phyloP scores from a whole-genome alignment of 106 monocot species.

The Dendrobium chrysotoxum region DNA sequence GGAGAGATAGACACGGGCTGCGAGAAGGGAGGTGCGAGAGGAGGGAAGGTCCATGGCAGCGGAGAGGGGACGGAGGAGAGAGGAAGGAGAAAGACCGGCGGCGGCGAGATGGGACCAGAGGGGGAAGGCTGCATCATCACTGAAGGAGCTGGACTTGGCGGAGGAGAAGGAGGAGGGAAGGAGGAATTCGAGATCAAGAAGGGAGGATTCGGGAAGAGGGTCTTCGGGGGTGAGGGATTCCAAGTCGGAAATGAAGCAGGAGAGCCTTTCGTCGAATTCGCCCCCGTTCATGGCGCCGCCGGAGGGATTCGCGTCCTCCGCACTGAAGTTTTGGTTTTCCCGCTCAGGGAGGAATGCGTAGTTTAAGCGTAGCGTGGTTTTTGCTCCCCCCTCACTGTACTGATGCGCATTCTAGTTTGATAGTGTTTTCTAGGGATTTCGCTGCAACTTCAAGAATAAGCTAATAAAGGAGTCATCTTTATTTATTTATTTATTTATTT shows the following conservation, averaged over 20 bases:
- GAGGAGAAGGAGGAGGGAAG: constrained; percentile 30
- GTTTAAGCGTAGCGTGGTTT: too few relatives aligned
- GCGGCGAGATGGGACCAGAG: constrained; percentile 35
- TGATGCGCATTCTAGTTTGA: too few relatives aligned
- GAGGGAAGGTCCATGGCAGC: constrained; percentile 48
- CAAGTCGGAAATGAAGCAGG: constrained; percentile 24
- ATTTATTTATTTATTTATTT: too few relatives aligned
- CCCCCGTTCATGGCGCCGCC: constrained; percentile 27
- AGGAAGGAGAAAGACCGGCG: constrained; percentile 20
- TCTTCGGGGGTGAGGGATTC: constrained; percentile 13
- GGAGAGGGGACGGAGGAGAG: constrained; percentile 45
- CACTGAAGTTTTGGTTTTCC: too few relatives aligned
- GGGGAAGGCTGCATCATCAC: constrained; percentile 5
- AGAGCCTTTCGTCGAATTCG: constrained; percentile 20
- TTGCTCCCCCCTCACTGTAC: too few relatives aligned
- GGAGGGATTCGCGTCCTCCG: neutral
- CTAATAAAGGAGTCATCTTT: too few relatives aligned
- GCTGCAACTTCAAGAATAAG: too few relatives aligned
- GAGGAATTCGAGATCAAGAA: constrained; percentile 25
- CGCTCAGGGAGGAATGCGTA: too few relatives aligned
- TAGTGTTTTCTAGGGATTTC: too few relatives aligned
- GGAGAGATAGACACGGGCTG: constrained; percentile 60
- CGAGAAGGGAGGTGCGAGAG: constrained; percentile 34
- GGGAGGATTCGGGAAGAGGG: constrained; percentile 14
- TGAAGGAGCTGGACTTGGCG: constrained; percentile 5